Evolutionary conservation across 768 basidiomycete genomes (phyloP).

Genomic region (Jaapia argillacea): DNA sequence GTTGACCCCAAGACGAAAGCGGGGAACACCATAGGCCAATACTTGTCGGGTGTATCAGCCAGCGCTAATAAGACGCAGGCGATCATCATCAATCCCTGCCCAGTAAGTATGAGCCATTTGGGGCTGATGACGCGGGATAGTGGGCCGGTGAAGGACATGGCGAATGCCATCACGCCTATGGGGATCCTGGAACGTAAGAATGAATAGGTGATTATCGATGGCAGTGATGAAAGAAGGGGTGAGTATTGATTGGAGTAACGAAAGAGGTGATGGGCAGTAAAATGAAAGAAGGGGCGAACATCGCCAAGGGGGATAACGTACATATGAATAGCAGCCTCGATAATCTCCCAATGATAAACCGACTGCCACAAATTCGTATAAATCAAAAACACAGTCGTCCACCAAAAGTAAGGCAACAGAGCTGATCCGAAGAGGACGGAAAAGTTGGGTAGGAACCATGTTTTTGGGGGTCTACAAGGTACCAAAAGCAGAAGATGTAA

Average conservation of each 20-base stretch:
- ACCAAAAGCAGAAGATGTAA: not conserved
- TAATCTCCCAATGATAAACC: slow-evolving; percentile 30
- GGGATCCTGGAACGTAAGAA: too few species aligned
- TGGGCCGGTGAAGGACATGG: not conserved
- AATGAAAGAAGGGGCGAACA: too few species aligned
- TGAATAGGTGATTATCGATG: too few species aligned
- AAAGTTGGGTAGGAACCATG: slow-evolving; percentile 33
- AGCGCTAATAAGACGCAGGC: not conserved
- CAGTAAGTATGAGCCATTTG: not conserved
- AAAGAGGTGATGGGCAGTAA: too few species aligned
- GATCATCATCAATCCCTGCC: not conserved
- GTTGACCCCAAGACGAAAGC: slow-evolving; percentile 31
- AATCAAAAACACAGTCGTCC: slow-evolving; percentile 23
- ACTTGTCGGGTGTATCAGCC: slow-evolving; percentile 8
- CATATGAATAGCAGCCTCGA: slow-evolving; percentile 26
- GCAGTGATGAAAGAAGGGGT: too few species aligned
- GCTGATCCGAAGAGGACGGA: slow-evolving; percentile 26
- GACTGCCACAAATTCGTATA: slow-evolving; percentile 31
- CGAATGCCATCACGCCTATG: not conserved
- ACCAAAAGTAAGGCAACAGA: slow-evolving; percentile 32
- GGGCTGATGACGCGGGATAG: not conserved
- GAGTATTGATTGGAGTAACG: too few species aligned
- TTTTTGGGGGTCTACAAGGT: slow-evolving; percentile 33
- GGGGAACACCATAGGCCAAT: slow-evolving; percentile 34
- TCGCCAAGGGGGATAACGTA: too few species aligned